A percentile compares a stretch with the other conserved stretches of the same genome.
Evolutionary conservation across 176 grass and related monocot genomes (phyloP).

Genomic region (Rhipidocladum racemiflorum): DNA sequence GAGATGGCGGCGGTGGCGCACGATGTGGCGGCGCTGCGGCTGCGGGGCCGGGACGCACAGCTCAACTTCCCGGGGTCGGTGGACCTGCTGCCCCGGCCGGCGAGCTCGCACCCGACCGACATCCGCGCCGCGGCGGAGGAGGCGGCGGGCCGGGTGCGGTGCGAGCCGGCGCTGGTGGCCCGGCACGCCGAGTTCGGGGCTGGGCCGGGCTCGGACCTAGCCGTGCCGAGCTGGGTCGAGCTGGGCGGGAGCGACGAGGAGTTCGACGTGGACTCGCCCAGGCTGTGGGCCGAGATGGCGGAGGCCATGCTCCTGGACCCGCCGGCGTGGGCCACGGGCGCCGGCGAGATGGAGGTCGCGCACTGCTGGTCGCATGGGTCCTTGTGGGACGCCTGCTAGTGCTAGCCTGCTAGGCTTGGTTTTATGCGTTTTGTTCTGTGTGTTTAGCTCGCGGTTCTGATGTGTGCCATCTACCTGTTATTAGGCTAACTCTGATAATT

Average conservation of each 20-base stretch:
- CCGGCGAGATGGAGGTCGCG: conserved; percentile 26
- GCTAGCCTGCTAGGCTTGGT: conserved; percentile 24
- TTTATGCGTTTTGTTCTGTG: neutral
- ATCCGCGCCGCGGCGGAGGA: conserved; percentile 55
- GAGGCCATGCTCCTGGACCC: conserved; percentile 71
- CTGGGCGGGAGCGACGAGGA: conserved; percentile 43
- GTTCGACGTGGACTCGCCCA: conserved; percentile 58
- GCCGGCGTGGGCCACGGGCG: conserved; percentile 41
- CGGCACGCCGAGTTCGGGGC: too few relatives aligned
- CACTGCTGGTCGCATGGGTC: conserved; percentile 47
- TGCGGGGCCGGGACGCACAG: conserved; percentile 58
- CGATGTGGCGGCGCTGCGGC: conserved; percentile 70
- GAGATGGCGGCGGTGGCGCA: conserved; percentile 87
- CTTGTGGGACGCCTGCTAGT: conserved; percentile 60
- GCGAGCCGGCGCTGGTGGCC: conserved; percentile 42
- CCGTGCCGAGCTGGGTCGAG: neutral
- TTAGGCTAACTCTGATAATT: neutral
- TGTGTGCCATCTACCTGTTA: neutral
- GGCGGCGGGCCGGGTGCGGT: conserved; percentile 51
- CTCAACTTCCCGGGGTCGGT: conserved; percentile 74
- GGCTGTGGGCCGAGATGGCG: conserved; percentile 70
- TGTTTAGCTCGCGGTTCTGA: conserved; percentile 1
- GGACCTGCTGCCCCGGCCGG: conserved; percentile 49
- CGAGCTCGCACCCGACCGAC: conserved; percentile 46
- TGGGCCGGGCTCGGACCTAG: too few relatives aligned